These are phyloP conservation scores for Onygena corvina DNA, from an alignment of 2,329 filamentous ascomycete species.

Conservation along the genomic window DNA sequence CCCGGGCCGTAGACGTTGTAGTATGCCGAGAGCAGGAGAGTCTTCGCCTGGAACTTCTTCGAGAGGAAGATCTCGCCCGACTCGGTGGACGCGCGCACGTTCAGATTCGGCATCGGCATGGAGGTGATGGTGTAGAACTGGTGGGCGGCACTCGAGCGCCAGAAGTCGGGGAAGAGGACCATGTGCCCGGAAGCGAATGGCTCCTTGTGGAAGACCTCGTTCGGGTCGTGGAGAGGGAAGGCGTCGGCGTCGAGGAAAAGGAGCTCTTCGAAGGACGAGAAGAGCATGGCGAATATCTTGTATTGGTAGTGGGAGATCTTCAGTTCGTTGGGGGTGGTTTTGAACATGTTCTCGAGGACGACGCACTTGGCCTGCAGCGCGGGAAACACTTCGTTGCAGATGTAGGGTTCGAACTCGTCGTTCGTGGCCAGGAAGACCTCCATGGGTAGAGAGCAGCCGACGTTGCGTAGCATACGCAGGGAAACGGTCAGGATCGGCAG, in stretches of 20 bases:
- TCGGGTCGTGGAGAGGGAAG: conserved; percentile 35
- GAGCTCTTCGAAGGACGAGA: conserved; percentile 40
- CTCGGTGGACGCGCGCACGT: conserved; percentile 28
- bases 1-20: conserved; percentile 40
- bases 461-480: conserved; percentile 35
- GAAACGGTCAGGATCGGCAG: conserved; percentile 35
- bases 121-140: conserved; percentile 31
- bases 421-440: conserved; percentile 36
- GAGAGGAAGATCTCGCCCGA: conserved; percentile 37
- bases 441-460: conserved; percentile 34
- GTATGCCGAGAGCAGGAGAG: conserved; percentile 38
- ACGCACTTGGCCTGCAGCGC: conserved; percentile 34
- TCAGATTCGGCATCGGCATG: conserved; percentile 18
- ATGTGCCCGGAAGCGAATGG: conserved; percentile 34
- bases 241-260: conserved; percentile 40
- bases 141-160: conserved; percentile 30
- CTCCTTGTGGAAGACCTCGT: conserved; percentile 30
- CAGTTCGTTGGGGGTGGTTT: conserved; percentile 20
- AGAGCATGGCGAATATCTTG: conserved; percentile 39
- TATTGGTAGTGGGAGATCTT: conserved; percentile 37
- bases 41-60: conserved; percentile 32
- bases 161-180: conserved; percentile 40
- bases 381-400: conserved; percentile 35
- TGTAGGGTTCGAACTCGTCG: conserved; percentile 32
- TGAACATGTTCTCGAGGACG: conserved; percentile 35